Evolutionary conservation across 2,329 filamentous ascomycete genomes (phyloP).

Genomic region (Aspergillus hiratsukae): DNA sequence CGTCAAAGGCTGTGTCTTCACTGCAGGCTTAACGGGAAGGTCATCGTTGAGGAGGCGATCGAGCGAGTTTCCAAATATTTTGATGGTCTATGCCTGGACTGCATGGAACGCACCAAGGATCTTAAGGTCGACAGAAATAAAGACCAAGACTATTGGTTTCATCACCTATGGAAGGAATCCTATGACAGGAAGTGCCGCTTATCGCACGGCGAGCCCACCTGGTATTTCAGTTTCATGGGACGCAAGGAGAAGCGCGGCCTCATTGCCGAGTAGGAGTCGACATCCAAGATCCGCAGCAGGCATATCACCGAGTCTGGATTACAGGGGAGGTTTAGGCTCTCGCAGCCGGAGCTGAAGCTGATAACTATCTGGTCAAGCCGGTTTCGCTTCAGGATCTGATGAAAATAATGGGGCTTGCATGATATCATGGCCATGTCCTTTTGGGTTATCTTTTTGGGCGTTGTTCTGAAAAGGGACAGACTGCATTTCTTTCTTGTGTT

Average conservation of each 20-base stretch:
- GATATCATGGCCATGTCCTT: background rate
- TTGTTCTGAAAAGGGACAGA: background rate
- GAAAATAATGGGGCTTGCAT: slow-evolving; percentile 14
- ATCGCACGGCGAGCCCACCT: slow-evolving; percentile 1
- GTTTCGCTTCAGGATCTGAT: slow-evolving; percentile 21
- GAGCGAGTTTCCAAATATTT: background rate
- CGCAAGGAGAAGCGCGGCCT: slow-evolving; percentile 2
- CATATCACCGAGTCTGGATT: too few species aligned
- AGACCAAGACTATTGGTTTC: slow-evolving; percentile 4
- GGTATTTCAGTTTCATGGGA: slow-evolving; percentile 8
- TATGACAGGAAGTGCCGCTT: background rate
- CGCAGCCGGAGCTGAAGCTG: slow-evolving; percentile 19
- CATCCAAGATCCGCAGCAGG: too few species aligned
- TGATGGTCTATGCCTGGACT: slow-evolving; percentile 8
- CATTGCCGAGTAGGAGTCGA: background rate
- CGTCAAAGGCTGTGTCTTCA: too few species aligned
- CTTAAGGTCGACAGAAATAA: background rate
- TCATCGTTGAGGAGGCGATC: background rate
- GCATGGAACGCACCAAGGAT: slow-evolving; percentile 1
- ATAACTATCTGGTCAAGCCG: slow-evolving; percentile 25
- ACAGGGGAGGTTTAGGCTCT: slow-evolving; percentile 1
- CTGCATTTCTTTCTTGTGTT: background rate
- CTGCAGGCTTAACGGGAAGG: background rate
- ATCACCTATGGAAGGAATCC: background rate
- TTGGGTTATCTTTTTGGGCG: background rate